These are phyloP conservation scores for Cryptococcus maquisensis DNA, from an alignment of 1,284 basidiomycete species.

Conservation along the genomic window DNA sequence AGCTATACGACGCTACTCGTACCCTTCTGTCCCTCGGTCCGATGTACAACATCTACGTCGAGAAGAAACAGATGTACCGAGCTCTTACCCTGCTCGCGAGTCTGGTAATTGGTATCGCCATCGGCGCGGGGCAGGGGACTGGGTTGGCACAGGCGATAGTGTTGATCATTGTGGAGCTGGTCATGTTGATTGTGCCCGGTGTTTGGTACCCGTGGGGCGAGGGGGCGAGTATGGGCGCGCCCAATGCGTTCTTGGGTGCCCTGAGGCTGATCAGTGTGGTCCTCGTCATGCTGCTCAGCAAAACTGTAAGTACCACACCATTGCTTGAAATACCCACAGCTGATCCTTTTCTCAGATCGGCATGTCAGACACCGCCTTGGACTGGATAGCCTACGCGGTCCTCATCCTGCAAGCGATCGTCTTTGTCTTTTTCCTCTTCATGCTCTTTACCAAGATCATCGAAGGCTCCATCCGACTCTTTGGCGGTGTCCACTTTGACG, in stretches of 20 bases:
- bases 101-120: slow-evolving; percentile 69
- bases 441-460: slow-evolving; percentile 77
- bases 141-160: slow-evolving; percentile 89
- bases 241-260: slow-evolving; percentile 86
- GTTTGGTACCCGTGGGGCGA: slow-evolving; percentile 95
- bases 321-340: slow-evolving; percentile 14
- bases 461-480: slow-evolving; percentile 78
- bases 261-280: slow-evolving; percentile 84
- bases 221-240: slow-evolving; percentile 90
- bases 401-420: slow-evolving; percentile 80
- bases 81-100: slow-evolving; percentile 75
- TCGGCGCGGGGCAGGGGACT: slow-evolving; percentile 82
- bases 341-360: slow-evolving; percentile 58
- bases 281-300: slow-evolving; percentile 79
- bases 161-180: slow-evolving; percentile 78
- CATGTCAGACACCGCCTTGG: slow-evolving; percentile 67
- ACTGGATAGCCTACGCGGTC: slow-evolving; percentile 91
- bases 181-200: slow-evolving; percentile 75
- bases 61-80: slow-evolving; percentile 85
- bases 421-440: slow-evolving; percentile 71
- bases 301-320: slow-evolving; percentile 61
- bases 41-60: slow-evolving; percentile 92
- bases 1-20: slow-evolving; percentile 89
- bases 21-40: slow-evolving; percentile 87
- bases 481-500: slow-evolving; percentile 77